Evolutionary conservation across 176 grass and related monocot genomes (phyloP).

Genomic region (Oryza glumipatula): DNA sequence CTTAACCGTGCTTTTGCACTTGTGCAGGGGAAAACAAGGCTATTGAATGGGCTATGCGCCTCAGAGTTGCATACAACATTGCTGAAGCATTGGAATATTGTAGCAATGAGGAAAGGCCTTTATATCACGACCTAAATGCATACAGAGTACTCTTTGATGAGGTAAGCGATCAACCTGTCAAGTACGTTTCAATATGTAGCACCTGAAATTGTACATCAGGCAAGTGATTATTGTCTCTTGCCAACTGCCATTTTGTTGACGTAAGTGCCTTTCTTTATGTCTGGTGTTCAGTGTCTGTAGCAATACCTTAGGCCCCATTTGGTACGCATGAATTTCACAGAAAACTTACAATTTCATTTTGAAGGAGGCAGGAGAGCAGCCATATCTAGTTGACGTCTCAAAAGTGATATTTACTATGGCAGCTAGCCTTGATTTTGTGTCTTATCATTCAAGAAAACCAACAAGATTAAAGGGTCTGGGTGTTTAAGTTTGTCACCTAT

Average conservation of each 20-base stretch:
- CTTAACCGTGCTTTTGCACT: slow-evolving; percentile 22
- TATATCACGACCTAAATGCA: slow-evolving; percentile 98
- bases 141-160: slow-evolving; percentile 97
- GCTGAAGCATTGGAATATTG: slow-evolving; percentile 92
- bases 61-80: slow-evolving; percentile 87
- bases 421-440: slow-evolving; percentile 5
- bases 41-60: slow-evolving; percentile 96
- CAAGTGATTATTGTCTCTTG: slow-evolving; percentile 14
- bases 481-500: background rate
- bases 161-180: slow-evolving; percentile 49
- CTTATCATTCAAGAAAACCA: background rate
- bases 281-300: background rate
- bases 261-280: background rate
- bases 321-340: background rate
- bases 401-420: background rate
- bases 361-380: background rate
- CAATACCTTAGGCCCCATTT: slow-evolving; percentile 5
- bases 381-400: background rate
- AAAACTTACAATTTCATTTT: background rate
- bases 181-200: slow-evolving; percentile 22
- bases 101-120: slow-evolving; percentile 59
- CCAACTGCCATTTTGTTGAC: background rate
- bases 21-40: slow-evolving; percentile 88
- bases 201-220: background rate
- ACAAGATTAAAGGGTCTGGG: background rate